These are phyloP conservation scores for Gonapodya prolifera DNA, from an alignment of 192 early-diverging fungal genomes.

Conservation along the genomic window DNA sequence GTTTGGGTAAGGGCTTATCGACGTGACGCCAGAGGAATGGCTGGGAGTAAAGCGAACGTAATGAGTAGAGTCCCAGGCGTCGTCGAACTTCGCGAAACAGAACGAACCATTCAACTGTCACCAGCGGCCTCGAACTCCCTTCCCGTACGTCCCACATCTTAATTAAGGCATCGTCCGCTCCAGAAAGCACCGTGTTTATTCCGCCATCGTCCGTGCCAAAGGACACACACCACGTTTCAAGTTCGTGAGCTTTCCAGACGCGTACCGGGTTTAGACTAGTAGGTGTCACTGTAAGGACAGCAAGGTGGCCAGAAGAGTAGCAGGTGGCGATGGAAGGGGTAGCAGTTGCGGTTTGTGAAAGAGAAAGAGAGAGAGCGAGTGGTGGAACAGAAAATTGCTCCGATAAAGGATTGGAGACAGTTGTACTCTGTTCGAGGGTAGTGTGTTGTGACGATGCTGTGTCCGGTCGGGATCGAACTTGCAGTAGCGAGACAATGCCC, in stretches of 20 bases:
- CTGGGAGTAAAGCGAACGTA: not conserved
- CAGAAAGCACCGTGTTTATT: not conserved
- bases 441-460: not conserved
- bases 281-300: not conserved
- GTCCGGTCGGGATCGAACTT: not conserved
- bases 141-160: not conserved
- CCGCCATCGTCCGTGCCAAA: not conserved
- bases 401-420: not conserved
- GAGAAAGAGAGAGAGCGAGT: not conserved
- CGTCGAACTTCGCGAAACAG: not conserved
- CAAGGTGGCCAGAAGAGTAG: not conserved
- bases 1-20: not conserved
- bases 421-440: not conserved
- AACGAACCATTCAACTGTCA: not conserved
- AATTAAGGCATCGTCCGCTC: not conserved
- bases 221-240: not conserved
- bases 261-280: not conserved
- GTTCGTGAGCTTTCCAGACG: not conserved
- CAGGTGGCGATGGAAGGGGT: not conserved
- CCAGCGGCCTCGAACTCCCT: not conserved
- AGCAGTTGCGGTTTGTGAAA: not conserved
- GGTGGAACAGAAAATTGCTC: not conserved
- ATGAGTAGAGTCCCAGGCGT: not conserved
- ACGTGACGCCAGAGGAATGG: not conserved
- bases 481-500: not conserved